Conservation (phyloP, 228 moss, liverwort and hornwort genomes). For the Sphagnum fallax region DNA sequence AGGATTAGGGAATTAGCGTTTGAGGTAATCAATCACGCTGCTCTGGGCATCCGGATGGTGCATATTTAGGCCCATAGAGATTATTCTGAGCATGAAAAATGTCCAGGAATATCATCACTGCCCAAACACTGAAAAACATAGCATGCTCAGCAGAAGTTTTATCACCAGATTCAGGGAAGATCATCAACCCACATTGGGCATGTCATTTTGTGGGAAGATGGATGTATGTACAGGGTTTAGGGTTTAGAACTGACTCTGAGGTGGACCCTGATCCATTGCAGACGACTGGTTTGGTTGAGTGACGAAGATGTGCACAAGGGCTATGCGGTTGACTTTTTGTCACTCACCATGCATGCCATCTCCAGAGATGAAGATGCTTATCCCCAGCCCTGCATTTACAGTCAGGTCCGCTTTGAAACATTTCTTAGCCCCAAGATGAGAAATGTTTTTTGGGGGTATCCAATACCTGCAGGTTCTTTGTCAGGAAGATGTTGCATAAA, state of each 20-base stretch:
- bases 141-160: no score
- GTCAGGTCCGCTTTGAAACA: slow-evolving; percentile 50
- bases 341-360: slow-evolving; percentile 95
- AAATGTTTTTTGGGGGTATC: neutral
- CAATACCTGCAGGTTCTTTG: neutral
- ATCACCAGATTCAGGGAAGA: no score
- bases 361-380: slow-evolving; percentile 83
- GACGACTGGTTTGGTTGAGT: slow-evolving; percentile 89
- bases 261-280: slow-evolving; percentile 26
- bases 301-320: slow-evolving; percentile 74
- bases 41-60: no score
- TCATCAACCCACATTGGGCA: no score
- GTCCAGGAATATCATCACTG: no score
- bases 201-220: no score
- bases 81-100: no score
- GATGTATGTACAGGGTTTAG: no score
- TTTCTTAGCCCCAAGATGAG: neutral
- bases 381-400: slow-evolving; percentile 88
- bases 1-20: no score
- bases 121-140: no score
- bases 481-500: neutral
- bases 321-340: slow-evolving; percentile 82
- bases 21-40: no score
- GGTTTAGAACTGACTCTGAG: neutral
- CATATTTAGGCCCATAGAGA: no score